Evolutionary conservation across 2,329 filamentous ascomycete genomes (phyloP).

Genomic region (Colletotrichum tanaceti): DNA sequence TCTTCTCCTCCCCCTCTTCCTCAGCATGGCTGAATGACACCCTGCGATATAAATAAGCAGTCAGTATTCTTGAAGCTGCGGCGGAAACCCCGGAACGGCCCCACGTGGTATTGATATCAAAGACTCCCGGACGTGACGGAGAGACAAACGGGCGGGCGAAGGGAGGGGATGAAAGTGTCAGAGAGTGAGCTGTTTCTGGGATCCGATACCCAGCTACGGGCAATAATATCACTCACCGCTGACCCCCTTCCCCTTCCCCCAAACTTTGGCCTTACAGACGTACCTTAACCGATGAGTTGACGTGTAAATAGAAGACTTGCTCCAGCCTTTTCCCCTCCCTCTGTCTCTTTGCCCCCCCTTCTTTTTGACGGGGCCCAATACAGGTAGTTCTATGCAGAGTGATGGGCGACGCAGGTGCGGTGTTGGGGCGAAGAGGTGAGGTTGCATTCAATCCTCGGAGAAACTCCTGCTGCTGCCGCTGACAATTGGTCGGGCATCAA

Average conservation of each 20-base stretch:
- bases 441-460: not conserved
- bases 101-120: conserved; percentile 8
- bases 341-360: no score
- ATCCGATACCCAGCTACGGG: no score
- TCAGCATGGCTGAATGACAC: not conserved
- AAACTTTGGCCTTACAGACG: not conserved
- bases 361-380: conserved; percentile 3
- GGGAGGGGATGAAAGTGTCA: not conserved
- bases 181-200: not conserved
- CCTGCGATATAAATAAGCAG: conserved; percentile 14
- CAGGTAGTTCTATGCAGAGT: conserved; percentile 13
- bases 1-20: not conserved
- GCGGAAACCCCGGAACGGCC: not conserved
- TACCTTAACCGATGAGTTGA: conserved; percentile 1
- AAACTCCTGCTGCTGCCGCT: not conserved
- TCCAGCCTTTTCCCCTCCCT: no score
- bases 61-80: no score
- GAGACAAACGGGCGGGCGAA: no score
- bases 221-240: no score
- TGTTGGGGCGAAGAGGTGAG: not conserved
- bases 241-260: no score
- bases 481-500: not conserved
- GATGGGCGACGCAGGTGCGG: not conserved
- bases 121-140: not conserved
- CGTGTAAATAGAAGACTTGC: not conserved